Percentiles rank a stretch among this genome's conserved stretches.
phyloP scores from a whole-genome alignment of 176 grass and related monocot species.

The Avena sativa region DNA sequence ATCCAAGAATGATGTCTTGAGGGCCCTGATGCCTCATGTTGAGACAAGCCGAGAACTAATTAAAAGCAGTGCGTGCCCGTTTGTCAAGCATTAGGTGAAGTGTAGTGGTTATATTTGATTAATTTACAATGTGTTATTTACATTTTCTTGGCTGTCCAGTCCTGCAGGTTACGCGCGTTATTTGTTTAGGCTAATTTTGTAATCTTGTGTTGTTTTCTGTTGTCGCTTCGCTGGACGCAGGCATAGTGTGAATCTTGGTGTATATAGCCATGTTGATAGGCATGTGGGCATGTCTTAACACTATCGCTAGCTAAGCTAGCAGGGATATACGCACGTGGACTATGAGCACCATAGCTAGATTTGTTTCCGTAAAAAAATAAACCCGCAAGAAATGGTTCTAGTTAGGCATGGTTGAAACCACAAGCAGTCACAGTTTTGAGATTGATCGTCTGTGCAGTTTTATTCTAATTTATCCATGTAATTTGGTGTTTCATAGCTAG shows the following conservation, averaged over 20 bases:
- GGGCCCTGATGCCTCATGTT: background rate
- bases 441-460: background rate
- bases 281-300: background rate
- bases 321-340: background rate
- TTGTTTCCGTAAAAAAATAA: background rate
- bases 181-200: background rate
- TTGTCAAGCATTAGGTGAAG: slow-evolving; percentile 25
- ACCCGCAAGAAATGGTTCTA: background rate
- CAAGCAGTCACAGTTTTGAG: background rate
- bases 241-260: background rate
- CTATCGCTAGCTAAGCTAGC: background rate
- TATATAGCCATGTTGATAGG: background rate
- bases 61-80: background rate
- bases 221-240: slow-evolving; percentile 33
- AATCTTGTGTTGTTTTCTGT: background rate
- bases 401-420: background rate
- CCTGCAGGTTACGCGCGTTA: background rate
- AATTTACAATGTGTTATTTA: background rate
- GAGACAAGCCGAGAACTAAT: background rate
- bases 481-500: too few relatives aligned
- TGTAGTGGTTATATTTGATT: background rate
- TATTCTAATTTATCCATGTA: too few relatives aligned
- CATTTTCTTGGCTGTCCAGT: background rate
- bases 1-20: background rate
- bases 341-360: background rate